phyloP scores from a whole-genome alignment of 495 filamentous ascomycete species.

The Hapsidospora chrysogenum region DNA sequence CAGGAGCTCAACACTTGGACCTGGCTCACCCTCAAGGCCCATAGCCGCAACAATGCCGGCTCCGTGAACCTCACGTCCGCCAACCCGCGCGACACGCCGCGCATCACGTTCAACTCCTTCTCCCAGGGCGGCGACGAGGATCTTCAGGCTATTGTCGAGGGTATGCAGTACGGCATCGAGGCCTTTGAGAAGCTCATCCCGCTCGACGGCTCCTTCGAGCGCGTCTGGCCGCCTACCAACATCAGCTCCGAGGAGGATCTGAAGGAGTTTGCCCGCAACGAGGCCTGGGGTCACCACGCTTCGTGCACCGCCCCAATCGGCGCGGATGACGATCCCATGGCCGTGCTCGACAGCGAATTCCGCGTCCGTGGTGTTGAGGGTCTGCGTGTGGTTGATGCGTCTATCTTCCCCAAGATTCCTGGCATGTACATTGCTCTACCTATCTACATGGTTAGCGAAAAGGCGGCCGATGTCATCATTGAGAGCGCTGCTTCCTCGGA shows the following conservation, averaged over 20 bases:
- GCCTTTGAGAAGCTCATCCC: constrained; percentile 17
- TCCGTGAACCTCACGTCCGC: constrained; percentile 35
- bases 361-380: constrained; percentile 36
- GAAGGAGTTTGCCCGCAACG: constrained; percentile 29
- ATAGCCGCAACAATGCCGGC: constrained; percentile 21
- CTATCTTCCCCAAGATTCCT: constrained; percentile 32
- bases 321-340: constrained; percentile 31
- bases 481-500: no score
- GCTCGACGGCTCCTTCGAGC: constrained; percentile 16
- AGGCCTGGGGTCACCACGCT: constrained; percentile 46
- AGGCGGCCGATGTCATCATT: constrained; percentile 8
- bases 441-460: constrained; percentile 31
- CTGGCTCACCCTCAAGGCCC: constrained; percentile 36
- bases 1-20: constrained; percentile 21
- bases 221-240: constrained; percentile 31
- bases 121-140: no score
- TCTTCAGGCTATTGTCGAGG: constrained; percentile 30
- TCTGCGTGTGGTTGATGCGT: constrained; percentile 41
- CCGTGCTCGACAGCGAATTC: constrained; percentile 41
- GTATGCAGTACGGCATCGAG: constrained; percentile 23
- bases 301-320: constrained; percentile 42
- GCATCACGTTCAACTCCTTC: constrained; percentile 48
- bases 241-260: constrained; percentile 21
- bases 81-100: constrained; percentile 32
- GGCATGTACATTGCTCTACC: constrained; percentile 35